Evolutionary conservation across 1,139 yeast species (phyloP), one percentile per base, ranked within the genome.

Genomic region (Taphrina deformans): DNA sequence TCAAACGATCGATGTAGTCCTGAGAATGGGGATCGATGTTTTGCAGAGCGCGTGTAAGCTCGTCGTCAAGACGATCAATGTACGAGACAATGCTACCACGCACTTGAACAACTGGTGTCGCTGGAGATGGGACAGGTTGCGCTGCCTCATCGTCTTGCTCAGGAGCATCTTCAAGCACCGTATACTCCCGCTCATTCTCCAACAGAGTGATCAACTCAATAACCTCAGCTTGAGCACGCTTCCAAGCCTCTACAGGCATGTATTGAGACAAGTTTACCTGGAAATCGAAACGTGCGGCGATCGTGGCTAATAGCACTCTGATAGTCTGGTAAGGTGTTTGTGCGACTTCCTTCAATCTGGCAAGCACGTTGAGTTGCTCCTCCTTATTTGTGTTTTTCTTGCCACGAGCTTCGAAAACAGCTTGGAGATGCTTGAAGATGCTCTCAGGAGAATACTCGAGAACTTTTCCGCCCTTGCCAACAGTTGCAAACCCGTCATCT

Each of bases 1-100:
- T 87, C 75, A 95, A 83, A 75, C 98, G 85, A 71, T 88, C 91
- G 71, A 93, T 84, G 77, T 93, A 95, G 76, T 95, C 99, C 68
- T 89, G 86, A 33, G 98, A 89, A 76, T 93, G 98, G 61, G 97
- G 97, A 75, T 93, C 98, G 72, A 90, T 86, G 72, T 85, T 85
- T 76, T 92, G 92, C 72, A 93, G 82, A 61, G 96, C 90, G 72
- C 88, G 85, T 69, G 89, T 88, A 73, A 92, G 87, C 79, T 95
- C 99, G 74, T 93, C 98, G 75, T 92, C 97, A 71, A 95, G 83
- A 77, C 98, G 86, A 79, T 93, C 99, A 69, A 92, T 88, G 69
- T 88, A 83, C 16, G 97, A 86, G 60, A 89, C 84, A 65, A 93
- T 80, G 45, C 96, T 89, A 55, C 99, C 99, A 69, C 87, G 82